Evolutionary conservation across 345 rosid genomes (phyloP).

Genomic region (Moricandia moricandioides): DNA sequence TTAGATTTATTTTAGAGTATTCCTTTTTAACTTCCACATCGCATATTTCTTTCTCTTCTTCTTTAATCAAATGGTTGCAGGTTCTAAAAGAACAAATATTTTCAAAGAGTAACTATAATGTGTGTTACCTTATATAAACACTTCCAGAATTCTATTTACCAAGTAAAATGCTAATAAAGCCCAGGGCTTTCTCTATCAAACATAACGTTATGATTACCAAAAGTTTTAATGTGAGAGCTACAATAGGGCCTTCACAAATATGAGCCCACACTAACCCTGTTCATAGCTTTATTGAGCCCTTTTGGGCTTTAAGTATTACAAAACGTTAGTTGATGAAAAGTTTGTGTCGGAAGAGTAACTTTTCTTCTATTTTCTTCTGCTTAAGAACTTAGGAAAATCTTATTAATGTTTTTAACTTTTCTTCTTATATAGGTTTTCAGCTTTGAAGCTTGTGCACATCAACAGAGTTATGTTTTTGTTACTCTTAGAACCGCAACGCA

Average conservation of each 20-base stretch:
- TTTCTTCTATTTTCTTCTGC: background rate
- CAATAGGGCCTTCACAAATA: background rate
- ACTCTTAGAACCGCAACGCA: too few species aligned
- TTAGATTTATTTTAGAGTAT: too few species aligned
- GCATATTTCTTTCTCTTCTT: background rate
- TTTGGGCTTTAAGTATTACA: background rate
- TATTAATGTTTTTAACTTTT: background rate
- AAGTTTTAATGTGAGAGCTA: background rate
- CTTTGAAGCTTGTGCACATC: background rate
- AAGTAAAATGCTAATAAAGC: background rate
- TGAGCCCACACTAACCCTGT: background rate
- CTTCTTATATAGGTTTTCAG: background rate
- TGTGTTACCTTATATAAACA: background rate
- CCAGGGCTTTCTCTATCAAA: background rate
- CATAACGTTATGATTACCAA: background rate
- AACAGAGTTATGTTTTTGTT: too few species aligned
- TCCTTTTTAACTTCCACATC: background rate
- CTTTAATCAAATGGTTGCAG: background rate
- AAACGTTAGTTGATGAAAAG: background rate
- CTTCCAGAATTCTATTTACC: background rate
- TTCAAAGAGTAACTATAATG: background rate
- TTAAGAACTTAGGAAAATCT: background rate
- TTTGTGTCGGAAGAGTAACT: background rate
- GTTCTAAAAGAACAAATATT: background rate
- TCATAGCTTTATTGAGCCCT: background rate